Percentiles rank a stretch among this genome's conserved stretches.
Evolutionary conservation across 129 eudicot species (phyloP).

Genomic region (Daucus carota): DH1_v3.0 NC_030389.2:37542501-37543000

Average conservation of each 20-base stretch:
- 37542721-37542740: background rate
- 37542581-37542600: constrained; percentile 12
- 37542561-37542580: constrained; percentile 17
- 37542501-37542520: constrained; percentile 2
- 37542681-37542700: background rate
- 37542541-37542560: background rate
- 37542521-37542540: constrained; percentile 22
- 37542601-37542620: constrained; percentile 38
- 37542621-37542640: background rate
- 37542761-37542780: background rate
- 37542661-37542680: background rate
- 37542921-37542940: no score
- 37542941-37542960: no score
- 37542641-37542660: background rate
- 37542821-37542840: background rate
- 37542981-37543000: no score
- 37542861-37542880: no score
- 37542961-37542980: no score
- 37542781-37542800: background rate
- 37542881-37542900: no score
- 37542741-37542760: background rate
- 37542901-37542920: no score
- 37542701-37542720: background rate
- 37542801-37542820: background rate
- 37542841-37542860: background rate